phyloP scores from a whole-genome alignment of 495 filamentous ascomycete species.

The Penicillium antarcticum region DNA sequence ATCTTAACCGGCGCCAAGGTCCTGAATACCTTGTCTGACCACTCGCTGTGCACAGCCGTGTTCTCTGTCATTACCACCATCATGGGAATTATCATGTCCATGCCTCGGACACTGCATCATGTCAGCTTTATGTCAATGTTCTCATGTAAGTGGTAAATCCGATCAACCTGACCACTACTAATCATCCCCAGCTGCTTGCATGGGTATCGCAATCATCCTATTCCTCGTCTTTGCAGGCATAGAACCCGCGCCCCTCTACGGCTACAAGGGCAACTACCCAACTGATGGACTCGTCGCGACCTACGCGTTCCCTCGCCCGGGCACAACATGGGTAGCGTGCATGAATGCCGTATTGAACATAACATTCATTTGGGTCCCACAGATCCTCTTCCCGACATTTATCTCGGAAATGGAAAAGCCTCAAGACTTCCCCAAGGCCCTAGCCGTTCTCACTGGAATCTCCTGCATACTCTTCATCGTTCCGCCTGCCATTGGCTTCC shows the following conservation, averaged over 20 bases:
- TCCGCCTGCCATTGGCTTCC: slow-evolving; percentile 50
- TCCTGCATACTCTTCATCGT: slow-evolving; percentile 52
- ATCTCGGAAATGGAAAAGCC: slow-evolving; percentile 58
- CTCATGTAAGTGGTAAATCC: slow-evolving; percentile 23
- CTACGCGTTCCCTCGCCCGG: slow-evolving; percentile 43
- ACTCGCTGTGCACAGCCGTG: slow-evolving; percentile 33
- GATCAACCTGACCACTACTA: background rate
- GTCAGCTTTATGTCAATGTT: slow-evolving; percentile 47
- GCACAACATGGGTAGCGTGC: slow-evolving; percentile 43
- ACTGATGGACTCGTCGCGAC: slow-evolving; percentile 36
- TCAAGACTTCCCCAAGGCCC: slow-evolving; percentile 53
- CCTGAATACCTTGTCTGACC: slow-evolving; percentile 34
- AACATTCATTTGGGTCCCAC: slow-evolving; percentile 46
- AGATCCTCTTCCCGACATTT: slow-evolving; percentile 55
- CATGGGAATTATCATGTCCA: slow-evolving; percentile 40
- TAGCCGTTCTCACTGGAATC: slow-evolving; percentile 44
- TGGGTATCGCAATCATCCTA: slow-evolving; percentile 43
- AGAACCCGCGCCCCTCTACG: slow-evolving; percentile 33
- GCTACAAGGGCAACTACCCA: slow-evolving; percentile 30
- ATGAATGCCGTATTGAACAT: slow-evolving; percentile 48
- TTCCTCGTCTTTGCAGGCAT: slow-evolving; percentile 46
- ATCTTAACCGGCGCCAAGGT: slow-evolving; percentile 37
- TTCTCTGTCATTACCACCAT: slow-evolving; percentile 33
- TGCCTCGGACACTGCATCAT: slow-evolving; percentile 38
- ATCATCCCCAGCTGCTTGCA: slow-evolving; percentile 29